A percentile compares a stretch with the other conserved stretches of the same genome.
Evolutionary conservation across 352 stramenopile species (phyloP).

Genomic region (Phytophthora cryptogea): DNA sequence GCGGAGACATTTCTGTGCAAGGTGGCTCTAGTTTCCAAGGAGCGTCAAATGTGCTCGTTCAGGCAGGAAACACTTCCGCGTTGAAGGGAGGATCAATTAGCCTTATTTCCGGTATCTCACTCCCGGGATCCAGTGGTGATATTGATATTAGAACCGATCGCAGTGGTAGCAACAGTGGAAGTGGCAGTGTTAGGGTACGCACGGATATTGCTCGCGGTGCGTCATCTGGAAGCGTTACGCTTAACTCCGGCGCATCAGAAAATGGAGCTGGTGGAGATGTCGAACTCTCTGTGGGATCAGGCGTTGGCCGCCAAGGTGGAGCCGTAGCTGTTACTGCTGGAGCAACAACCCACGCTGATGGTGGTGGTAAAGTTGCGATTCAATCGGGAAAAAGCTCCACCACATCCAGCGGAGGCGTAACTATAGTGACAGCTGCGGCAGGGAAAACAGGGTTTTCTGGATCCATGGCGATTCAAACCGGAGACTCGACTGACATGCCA

Average conservation of each 20-base stretch:
- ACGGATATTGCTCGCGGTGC: conserved; percentile 48
- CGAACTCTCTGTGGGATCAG: conserved; percentile 52
- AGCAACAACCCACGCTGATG: conserved; percentile 41
- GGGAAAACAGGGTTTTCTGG: conserved; percentile 76
- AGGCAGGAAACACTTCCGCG: conserved; percentile 49
- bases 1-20: conserved; percentile 60
- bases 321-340: conserved; percentile 50
- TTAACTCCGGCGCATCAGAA: conserved; percentile 69
- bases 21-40: conserved; percentile 49
- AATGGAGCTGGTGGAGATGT: conserved; percentile 62
- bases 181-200: conserved; percentile 54
- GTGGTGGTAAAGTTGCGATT: conserved; percentile 59
- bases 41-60: conserved; percentile 52
- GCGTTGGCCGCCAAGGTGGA: conserved; percentile 49
- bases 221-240: conserved; percentile 64
- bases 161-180: conserved; percentile 54
- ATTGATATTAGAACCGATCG: conserved; percentile 64
- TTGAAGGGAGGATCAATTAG: conserved; percentile 55
- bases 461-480: conserved; percentile 69
- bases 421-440: conserved; percentile 50
- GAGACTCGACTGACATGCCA: conserved; percentile 46
- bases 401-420: conserved; percentile 55
- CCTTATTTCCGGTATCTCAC: conserved; percentile 52
- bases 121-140: conserved; percentile 51
- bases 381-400: conserved; percentile 55